Conservation (phyloP, 345 rosid species). For the Syzygium jambos region DNA sequence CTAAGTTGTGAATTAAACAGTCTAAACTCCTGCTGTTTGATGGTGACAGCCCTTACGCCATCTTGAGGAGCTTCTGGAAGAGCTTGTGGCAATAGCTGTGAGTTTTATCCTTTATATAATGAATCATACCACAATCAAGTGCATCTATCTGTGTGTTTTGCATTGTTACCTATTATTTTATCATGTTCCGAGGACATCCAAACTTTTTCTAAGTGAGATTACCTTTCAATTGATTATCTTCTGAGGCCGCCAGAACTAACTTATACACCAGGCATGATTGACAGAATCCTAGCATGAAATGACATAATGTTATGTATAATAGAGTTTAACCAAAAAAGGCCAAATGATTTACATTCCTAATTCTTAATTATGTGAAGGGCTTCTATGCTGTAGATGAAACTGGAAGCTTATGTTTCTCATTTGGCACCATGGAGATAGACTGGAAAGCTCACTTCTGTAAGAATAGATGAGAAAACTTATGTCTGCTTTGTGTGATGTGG, state of each 20-base stretch:
- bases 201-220: neutral
- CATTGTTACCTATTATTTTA: neutral
- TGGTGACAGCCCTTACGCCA: conserved; percentile 66
- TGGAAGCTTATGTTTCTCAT: neutral
- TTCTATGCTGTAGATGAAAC: neutral
- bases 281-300: neutral
- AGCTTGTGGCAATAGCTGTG: conserved; percentile 88
- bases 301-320: neutral
- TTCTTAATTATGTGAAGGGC: neutral
- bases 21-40: neutral
- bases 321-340: neutral
- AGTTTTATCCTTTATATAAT: conserved; percentile 19
- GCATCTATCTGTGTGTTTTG: neutral
- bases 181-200: neutral
- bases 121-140: neutral
- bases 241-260: neutral
- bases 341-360: neutral
- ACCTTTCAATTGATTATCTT: neutral
- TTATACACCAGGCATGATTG: neutral
- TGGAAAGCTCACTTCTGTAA: neutral
- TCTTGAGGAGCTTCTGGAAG: conserved; percentile 84
- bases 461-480: neutral
- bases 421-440: neutral
- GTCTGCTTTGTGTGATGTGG: neutral
- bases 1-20: neutral